Evolutionary conservation across 2,329 filamentous ascomycete genomes (phyloP), one percentile per base, ranked within the genome.

Genomic region (Trichoderma sp.): DNA sequence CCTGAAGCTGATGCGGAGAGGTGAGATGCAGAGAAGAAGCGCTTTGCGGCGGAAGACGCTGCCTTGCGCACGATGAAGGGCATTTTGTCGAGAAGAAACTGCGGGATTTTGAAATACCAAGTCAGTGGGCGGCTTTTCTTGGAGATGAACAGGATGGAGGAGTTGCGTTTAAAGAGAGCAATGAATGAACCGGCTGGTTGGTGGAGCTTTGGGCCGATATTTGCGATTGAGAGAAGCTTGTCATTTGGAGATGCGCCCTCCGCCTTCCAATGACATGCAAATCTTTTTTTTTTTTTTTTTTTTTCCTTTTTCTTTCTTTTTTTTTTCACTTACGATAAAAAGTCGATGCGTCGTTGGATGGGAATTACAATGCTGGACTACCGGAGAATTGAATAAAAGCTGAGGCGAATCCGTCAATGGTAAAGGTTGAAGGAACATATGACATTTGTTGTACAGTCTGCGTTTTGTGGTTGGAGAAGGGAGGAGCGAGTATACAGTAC

Each of bases 21-120:
- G 34, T 32, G 25, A 42, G 53, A 67, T 8, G 25, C 67, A 8
- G 66, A 68, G 45, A 57, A 70, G 17, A 56, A 27, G 13, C 68
- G 48, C 37, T 29, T 67, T 22, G 65, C 39, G 34, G 37, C n/a
- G 25, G 27, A 25, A 15, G 7, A 15, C 9, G 29, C n/a, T 4
- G 56, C 48, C 22, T 58, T 42, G 37, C 61, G 57, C 4, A 56
- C 19, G 54, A 29, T 4, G 9, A 59, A 19, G 19, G 53, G 22
- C 22, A 57, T 58, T 6, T n/a, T 42, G 35, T 12, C 32, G 17
- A 4, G 5, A n/a, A 25, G 5, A 13, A 37, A 19, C 15, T 13
- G 42, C 9, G 13, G 5, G 5, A 12, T 10, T 2, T 5, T 34
- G 4, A 1, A 25, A n/a, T 7, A 42, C 5, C 2, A 13, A 15